phyloP scores from a whole-genome alignment of 495 filamentous ascomycete species.

The Xylaria scruposa region DNA sequence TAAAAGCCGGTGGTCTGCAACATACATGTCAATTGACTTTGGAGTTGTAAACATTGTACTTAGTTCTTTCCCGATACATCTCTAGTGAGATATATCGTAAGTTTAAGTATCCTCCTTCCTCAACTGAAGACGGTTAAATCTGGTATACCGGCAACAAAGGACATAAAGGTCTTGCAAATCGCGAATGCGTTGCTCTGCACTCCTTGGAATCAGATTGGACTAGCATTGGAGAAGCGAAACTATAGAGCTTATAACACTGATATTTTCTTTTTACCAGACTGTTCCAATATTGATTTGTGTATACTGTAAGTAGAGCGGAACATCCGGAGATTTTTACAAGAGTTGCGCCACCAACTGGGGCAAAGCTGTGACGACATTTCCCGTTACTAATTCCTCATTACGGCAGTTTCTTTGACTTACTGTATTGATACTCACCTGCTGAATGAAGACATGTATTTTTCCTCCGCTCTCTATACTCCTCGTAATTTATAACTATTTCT shows the following conservation, averaged over 20 bases:
- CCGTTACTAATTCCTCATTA: not conserved
- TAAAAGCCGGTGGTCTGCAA: not conserved
- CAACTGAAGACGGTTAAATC: not conserved
- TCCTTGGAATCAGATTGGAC: not conserved
- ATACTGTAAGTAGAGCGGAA: not conserved
- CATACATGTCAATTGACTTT: not conserved
- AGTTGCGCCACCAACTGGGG: slow-evolving; percentile 2
- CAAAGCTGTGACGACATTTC: slow-evolving; percentile 24
- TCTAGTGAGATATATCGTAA: not conserved
- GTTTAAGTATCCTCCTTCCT: not conserved
- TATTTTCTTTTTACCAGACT: no score
- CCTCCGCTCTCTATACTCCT: not conserved
- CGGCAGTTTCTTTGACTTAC: not conserved
- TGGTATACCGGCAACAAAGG: not conserved
- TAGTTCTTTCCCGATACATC: not conserved
- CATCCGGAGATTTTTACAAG: not conserved
- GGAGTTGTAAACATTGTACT: not conserved
- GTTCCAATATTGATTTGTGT: not conserved
- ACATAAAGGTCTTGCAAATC: not conserved
- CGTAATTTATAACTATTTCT: not conserved
- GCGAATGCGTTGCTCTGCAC: not conserved
- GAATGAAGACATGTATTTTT: not conserved
- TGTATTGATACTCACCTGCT: not conserved
- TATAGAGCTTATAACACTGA: not conserved
- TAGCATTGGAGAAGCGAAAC: not conserved